Percentiles rank a stretch among this genome's conserved stretches.
phyloP scores from a whole-genome alignment of 2,329 filamentous ascomycete genomes.

The Chaetothyriales sp. region DNA sequence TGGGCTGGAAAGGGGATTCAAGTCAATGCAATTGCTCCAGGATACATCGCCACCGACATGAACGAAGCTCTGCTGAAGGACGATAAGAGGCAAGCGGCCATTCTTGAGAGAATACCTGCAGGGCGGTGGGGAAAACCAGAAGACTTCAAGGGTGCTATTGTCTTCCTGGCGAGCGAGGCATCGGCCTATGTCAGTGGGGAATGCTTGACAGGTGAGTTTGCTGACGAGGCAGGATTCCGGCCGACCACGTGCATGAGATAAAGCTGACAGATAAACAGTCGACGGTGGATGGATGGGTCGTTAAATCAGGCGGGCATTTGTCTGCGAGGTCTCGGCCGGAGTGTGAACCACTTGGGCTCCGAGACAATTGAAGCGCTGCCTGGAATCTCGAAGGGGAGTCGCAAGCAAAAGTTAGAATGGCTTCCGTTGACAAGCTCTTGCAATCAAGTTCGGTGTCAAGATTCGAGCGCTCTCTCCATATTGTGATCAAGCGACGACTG shows the following conservation, averaged over 20 bases:
- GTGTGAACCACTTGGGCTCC: no score
- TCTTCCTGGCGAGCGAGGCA: constrained; percentile 39
- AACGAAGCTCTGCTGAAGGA: constrained; percentile 70
- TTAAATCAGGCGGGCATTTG: background rate
- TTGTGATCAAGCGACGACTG: no score
- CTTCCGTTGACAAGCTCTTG: no score
- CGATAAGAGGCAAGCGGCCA: constrained; percentile 53
- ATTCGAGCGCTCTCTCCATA: no score
- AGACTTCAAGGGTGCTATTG: constrained; percentile 38
- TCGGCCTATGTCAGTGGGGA: constrained; percentile 35
- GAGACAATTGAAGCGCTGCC: no score
- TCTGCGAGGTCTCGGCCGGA: no score
- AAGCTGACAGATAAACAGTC: constrained; percentile 32
- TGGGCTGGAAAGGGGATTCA: constrained; percentile 65
- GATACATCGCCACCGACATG: constrained; percentile 87
- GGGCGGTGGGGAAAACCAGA: constrained; percentile 61
- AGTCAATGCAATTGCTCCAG: constrained; percentile 80
- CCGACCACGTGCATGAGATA: constrained; percentile 25
- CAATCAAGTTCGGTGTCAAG: no score
- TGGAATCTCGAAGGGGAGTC: no score
- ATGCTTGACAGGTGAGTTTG: constrained; percentile 23
- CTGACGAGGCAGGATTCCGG: background rate
- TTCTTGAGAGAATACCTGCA: constrained; percentile 68
- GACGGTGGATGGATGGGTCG: constrained; percentile 18
- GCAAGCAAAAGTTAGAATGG: no score